phyloP scores from a whole-genome alignment of 805 yeast species.

The Candida anglica region DNA sequence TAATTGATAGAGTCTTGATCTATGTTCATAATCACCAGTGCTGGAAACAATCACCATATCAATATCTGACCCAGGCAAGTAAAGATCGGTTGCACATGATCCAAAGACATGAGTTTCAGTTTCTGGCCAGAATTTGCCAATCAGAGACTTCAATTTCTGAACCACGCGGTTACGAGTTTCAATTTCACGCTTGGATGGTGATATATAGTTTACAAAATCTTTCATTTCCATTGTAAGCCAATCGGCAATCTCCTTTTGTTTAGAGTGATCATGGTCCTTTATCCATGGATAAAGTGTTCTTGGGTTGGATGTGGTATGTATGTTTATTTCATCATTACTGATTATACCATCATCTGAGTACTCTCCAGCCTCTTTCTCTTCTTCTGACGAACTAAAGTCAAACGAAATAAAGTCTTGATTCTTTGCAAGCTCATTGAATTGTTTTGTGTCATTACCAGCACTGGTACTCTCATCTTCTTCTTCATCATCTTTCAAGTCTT shows the following conservation, averaged over 20 bases:
- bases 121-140: slow-evolving; percentile 65
- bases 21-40: slow-evolving; percentile 53
- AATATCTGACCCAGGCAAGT: slow-evolving; percentile 92
- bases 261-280: slow-evolving; percentile 70
- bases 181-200: slow-evolving; percentile 79
- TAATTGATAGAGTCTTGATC: slow-evolving; percentile 66
- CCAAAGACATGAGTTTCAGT: slow-evolving; percentile 87
- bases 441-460: slow-evolving; percentile 3
- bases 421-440: slow-evolving; percentile 34
- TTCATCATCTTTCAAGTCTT: slow-evolving; percentile 6
- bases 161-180: slow-evolving; percentile 63
- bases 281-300: slow-evolving; percentile 67
- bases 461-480: slow-evolving; percentile 5
- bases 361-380: slow-evolving; percentile 19
- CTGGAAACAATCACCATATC: slow-evolving; percentile 83
- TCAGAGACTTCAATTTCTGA: slow-evolving; percentile 48
- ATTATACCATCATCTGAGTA: slow-evolving; percentile 29
- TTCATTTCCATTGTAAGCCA: slow-evolving; percentile 85
- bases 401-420: slow-evolving; percentile 55
- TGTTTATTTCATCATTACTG: slow-evolving; percentile 32
- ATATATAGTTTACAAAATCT: slow-evolving; percentile 79
- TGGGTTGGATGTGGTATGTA: slow-evolving; percentile 16
- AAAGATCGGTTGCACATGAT: slow-evolving; percentile 88
- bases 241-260: slow-evolving; percentile 72
- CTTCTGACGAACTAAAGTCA: slow-evolving; percentile 46